Percentiles rank a stretch among this genome's conserved stretches.
Evolutionary conservation across 169 alveolate genomes (phyloP).

Genomic region (Plasmodium gallinaceum): DNA sequence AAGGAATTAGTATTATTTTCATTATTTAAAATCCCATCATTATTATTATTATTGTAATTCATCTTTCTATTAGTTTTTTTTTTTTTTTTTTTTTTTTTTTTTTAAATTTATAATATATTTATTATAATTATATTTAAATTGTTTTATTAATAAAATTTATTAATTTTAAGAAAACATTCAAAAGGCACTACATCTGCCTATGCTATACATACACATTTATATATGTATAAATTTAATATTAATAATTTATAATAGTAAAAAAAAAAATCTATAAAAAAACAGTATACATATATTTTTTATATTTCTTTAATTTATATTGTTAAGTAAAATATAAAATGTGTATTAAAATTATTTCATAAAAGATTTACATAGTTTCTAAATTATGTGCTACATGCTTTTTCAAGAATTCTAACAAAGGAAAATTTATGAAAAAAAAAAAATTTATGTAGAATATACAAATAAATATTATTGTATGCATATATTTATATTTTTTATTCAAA

Average conservation of each 20-base stretch:
- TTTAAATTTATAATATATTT: not conserved
- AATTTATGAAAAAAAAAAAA: no score
- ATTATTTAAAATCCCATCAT: constrained; percentile 4
- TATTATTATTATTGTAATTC: constrained; percentile 20
- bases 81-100: not conserved
- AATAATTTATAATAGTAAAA: not conserved
- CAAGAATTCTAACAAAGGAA: no score
- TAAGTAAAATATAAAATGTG: not conserved
- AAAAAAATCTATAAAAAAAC: not conserved
- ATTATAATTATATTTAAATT: not conserved
- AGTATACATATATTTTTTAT: no score
- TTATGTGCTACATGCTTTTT: no score
- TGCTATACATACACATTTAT: not conserved
- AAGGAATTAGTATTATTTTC: constrained; percentile 8
- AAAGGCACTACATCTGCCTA: not conserved
- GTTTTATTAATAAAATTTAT: not conserved
- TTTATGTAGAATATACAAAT: no score
- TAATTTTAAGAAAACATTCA: not conserved
- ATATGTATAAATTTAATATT: not conserved
- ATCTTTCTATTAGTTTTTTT: constrained; percentile 20
- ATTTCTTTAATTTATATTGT: no score
- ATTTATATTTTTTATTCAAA: no score
- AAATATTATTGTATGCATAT: no score
- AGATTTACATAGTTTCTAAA: no score
- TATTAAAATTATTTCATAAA: no score